A percentile compares a stretch with the other conserved stretches of the same genome.
phyloP scores from a whole-genome alignment of 2,329 filamentous ascomycete genomes.

The Apiospora pterosperma region DNA sequence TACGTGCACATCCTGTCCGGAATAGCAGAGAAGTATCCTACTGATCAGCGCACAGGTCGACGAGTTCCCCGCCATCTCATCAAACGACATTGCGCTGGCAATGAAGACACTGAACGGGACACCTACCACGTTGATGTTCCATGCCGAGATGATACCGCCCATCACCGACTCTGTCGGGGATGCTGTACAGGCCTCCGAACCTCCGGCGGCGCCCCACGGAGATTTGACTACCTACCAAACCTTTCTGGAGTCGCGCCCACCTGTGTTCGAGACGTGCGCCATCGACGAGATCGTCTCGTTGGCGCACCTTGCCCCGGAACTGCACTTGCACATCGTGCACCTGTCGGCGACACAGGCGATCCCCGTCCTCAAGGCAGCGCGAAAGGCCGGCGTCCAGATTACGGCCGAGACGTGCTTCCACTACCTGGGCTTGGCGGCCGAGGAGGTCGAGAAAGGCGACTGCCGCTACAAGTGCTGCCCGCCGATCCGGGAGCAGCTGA shows the following conservation, averaged over 20 bases:
- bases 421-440: constrained; percentile 81
- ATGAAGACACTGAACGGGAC: constrained; percentile 77
- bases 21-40: background rate
- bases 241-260: constrained; percentile 87
- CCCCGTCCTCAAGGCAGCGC: constrained; percentile 72
- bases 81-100: constrained; percentile 72
- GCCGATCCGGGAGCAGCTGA: constrained; percentile 76
- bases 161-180: constrained; percentile 77
- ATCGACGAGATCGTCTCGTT: constrained; percentile 82
- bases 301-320: constrained; percentile 72
- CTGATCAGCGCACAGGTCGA: constrained; percentile 63
- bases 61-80: constrained; percentile 89
- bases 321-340: constrained; percentile 91
- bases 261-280: constrained; percentile 86
- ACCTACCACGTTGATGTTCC: constrained; percentile 95
- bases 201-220: constrained; percentile 68
- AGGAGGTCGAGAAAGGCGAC: constrained; percentile 79
- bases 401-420: constrained; percentile 96
- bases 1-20: constrained; percentile 44
- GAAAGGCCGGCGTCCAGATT: constrained; percentile 72
- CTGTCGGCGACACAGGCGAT: constrained; percentile 87
- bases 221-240: constrained; percentile 78
- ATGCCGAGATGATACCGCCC: constrained; percentile 96
- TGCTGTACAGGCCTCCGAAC: constrained; percentile 64
- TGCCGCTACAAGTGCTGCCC: constrained; percentile 95